Base-by-base conservation (phyloP, 2,329 filamentous ascomycete genomes). In the Magnaporthiopsis incrustans region DNA sequence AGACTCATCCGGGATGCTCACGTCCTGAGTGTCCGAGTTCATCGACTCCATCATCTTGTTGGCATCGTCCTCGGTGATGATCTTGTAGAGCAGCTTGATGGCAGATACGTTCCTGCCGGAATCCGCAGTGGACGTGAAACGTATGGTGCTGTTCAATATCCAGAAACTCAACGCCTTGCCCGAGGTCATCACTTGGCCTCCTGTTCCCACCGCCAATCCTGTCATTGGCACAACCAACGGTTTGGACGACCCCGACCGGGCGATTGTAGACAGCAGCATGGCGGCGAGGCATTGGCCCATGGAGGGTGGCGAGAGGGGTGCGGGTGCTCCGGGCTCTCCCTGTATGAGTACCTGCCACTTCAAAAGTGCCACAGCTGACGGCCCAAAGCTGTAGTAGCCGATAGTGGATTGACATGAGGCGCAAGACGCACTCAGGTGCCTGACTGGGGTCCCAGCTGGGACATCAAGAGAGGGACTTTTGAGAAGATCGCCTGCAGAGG, bases 181-280 rank as follows among this genome's bases (percentile, higher is more conserved):
- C 50, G 44, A 32, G 25, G 10, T n/a, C 25, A 25, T 44, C 57
- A 25, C 44, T 26, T 25, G 18, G 38, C 38, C 38, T 5, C 44
- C 44, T 61, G 18, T 26, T 58, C n/a, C 12, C 26, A 53, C 12
- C n/a, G 27, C 32, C 6, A 66, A 60, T 22, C 65, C 68, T 65
- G 60, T 67, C 60, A 77, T 71, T 0, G 81, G 82, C 25, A 79
- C 72, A 15, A 87, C 71, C 26, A 86, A 74, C 0, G 82, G 82
- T 70, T 85, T 85, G 57, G 84, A 82, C 32, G 80, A 85, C 15
- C 81, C 84, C 1, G 83, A 84, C n/a, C 82, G 78, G 15, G 82
- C 78, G 57, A 84, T 79, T 0, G 80, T 83, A 12, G 83, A 79
- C 26, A 82, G 71, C 32, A 87, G 74, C 63, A 80, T 81, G 0